Base-by-base conservation (phyloP, 2,329 filamentous ascomycete species). In the Mycosphaerella arachidis region DNA sequence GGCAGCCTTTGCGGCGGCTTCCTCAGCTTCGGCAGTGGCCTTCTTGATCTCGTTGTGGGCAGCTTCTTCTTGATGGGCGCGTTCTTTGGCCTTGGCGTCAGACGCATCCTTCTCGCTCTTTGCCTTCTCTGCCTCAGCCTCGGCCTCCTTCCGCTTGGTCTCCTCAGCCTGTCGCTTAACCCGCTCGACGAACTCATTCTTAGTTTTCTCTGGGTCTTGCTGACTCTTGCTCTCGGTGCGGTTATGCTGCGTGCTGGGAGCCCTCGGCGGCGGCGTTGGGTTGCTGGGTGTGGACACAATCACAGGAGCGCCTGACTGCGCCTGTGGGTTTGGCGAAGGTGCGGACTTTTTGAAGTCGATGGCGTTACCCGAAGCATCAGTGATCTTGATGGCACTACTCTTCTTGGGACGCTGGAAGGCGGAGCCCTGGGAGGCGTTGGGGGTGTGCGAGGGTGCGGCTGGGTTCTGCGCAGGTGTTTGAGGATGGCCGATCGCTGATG, bases 331-430 rank as follows among this genome's bases (percentile, higher is more conserved):
- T 0, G 84, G 80, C 3, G 81, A 81, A 6, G 85, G 82, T 1
- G 85, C 84, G 1, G 81, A 76, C 3, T 84, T 83, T 48, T 84
- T 72, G 79, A 90, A 78, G 81, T 83, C 81, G 67, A 97, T 79
- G 31, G 86, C 84, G 72, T 94, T 91, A 63, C 91, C 92, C 58
- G 87, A 83, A 31, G 88, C 83, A 70, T 91, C 90, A 81, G 91
- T 95, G 80, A 97, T 96, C 53, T 86, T 81, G 66, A 97, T 89
- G 1, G 88, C 86, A 52, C 86, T 86, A 75, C 85, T 91, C 80
- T 88, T 90, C 81, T 84, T 72, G 16, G 75, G 70, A 9, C 88
- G 86, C 61, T 85, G 84, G 62, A 87, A 82, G 63, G 87, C 86
- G 66, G 85, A 82, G 20, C 66, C 52, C 48, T 66, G 65, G n/a